phyloP scores from a whole-genome alignment of 2,329 filamentous ascomycete genomes.

The Paradendryphiella salina region DNA sequence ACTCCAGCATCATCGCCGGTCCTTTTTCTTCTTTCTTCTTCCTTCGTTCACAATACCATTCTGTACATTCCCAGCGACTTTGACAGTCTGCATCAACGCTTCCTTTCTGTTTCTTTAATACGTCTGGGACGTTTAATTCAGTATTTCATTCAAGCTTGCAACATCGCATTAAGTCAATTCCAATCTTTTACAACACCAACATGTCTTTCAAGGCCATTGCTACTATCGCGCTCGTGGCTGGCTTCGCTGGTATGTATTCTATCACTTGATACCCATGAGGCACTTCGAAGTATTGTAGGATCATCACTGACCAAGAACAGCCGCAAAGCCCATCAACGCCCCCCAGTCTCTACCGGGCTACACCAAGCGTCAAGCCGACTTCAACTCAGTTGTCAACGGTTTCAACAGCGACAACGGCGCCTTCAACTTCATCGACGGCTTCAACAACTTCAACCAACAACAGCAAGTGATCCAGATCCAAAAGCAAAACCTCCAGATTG shows the following conservation, averaged over 20 bases:
- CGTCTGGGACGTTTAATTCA: slow-evolving; percentile 42
- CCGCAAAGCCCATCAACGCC: slow-evolving; percentile 33
- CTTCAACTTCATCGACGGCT: slow-evolving; percentile 40
- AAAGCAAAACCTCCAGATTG: slow-evolving; percentile 32
- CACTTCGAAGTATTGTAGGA: not conserved
- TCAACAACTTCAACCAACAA: slow-evolving; percentile 40
- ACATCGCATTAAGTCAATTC: slow-evolving; percentile 27
- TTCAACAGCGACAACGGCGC: slow-evolving; percentile 23
- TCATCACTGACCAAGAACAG: slow-evolving; percentile 22
- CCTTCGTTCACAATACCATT: slow-evolving; percentile 37
- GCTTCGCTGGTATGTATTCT: slow-evolving; percentile 35
- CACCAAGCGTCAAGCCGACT: slow-evolving; percentile 19
- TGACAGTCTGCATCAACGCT: slow-evolving; percentile 41
- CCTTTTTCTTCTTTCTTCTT: slow-evolving; percentile 27
- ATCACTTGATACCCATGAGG: no score
- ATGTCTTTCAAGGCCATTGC: slow-evolving; percentile 37
- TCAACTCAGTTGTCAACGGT: slow-evolving; percentile 25
- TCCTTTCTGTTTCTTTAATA: slow-evolving; percentile 22
- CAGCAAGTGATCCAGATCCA: slow-evolving; percentile 36
- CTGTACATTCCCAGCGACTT: slow-evolving; percentile 31
- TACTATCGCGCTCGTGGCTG: slow-evolving; percentile 38
- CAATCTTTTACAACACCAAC: slow-evolving; percentile 17
- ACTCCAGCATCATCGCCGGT: slow-evolving; percentile 14
- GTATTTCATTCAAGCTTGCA: slow-evolving; percentile 29
- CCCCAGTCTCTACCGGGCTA: slow-evolving; percentile 19